phyloP scores from a whole-genome alignment of 2,329 filamentous ascomycete species.

The Neonectria ditissima region DNA sequence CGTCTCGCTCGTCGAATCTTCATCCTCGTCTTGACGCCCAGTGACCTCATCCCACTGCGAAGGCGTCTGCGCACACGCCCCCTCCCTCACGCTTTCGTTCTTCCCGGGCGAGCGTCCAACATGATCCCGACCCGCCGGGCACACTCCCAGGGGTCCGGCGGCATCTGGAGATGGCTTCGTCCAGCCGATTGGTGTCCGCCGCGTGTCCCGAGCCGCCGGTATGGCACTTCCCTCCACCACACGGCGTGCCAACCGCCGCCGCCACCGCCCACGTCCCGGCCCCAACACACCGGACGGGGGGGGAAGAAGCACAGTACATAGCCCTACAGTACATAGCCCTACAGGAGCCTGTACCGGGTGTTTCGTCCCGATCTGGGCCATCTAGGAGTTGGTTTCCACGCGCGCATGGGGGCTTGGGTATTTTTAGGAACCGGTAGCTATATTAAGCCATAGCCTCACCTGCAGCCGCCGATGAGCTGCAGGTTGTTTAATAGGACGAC shows the following conservation, averaged over 20 bases:
- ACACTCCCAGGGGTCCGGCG: conserved; percentile 26
- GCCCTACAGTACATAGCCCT: conserved; percentile 1
- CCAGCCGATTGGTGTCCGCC: conserved; percentile 32
- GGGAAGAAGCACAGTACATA: not conserved
- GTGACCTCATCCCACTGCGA: conserved; percentile 32
- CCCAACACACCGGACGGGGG: not conserved
- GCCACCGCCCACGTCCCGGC: conserved; percentile 1
- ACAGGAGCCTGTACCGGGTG: not conserved
- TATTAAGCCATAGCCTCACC: conserved; percentile 52
- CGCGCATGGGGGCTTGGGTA: conserved; percentile 29
- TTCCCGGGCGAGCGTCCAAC: conserved; percentile 1
- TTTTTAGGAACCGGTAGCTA: conserved; percentile 53
- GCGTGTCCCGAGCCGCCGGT: conserved; percentile 14
- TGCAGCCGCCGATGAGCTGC: conserved; percentile 51
- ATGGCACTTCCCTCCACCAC: conserved; percentile 5
- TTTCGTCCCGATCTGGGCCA: conserved; percentile 10
- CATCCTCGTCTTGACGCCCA: conserved; percentile 28
- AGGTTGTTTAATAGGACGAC: conserved; percentile 42
- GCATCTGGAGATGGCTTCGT: conserved; percentile 31
- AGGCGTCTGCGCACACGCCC: conserved; percentile 8
- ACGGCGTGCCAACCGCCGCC: not conserved
- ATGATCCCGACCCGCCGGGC: not conserved
- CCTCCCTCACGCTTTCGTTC: conserved; percentile 3
- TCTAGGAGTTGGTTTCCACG: conserved; percentile 7
- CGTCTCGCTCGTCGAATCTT: conserved; percentile 18